Conservation (phyloP, 2,329 filamentous ascomycete species). For the Phaeophleospora eucalypticola region DNA sequence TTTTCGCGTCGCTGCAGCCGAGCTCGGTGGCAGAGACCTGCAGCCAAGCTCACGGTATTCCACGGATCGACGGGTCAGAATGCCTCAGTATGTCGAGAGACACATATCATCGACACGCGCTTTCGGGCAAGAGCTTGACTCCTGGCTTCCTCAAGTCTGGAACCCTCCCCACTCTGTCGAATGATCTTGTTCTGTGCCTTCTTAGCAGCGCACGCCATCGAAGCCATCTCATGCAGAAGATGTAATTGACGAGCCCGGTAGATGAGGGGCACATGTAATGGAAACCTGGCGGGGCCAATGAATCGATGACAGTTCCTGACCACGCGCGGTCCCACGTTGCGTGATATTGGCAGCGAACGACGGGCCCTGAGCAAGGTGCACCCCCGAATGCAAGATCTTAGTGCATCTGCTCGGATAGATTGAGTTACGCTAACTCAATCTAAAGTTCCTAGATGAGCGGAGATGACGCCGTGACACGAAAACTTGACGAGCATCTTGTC, state of each 20-base stretch:
- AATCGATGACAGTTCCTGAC: slow-evolving; percentile 6
- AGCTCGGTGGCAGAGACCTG: neutral
- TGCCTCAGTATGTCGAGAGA: neutral
- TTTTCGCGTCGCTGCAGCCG: neutral
- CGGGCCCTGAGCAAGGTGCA: neutral
- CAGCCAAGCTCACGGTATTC: neutral
- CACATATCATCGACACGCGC: neutral
- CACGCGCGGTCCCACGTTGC: slow-evolving; percentile 11
- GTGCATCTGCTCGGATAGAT: slow-evolving; percentile 3
- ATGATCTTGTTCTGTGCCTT: neutral
- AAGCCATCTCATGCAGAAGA: neutral
- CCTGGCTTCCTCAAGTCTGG: neutral
- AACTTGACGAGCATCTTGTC: neutral
- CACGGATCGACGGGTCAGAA: neutral
- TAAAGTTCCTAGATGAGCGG: slow-evolving; percentile 3
- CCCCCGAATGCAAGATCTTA: slow-evolving; percentile 8
- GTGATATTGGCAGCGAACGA: neutral
- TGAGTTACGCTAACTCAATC: too few species aligned
- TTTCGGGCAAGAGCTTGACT: neutral
- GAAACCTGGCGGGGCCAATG: slow-evolving; percentile 2
- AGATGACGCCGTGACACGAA: neutral
- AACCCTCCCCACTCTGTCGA: neutral
- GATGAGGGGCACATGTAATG: slow-evolving; percentile 1
- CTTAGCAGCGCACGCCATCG: neutral
- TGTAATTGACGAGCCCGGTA: neutral